A percentile compares a stretch with the other conserved stretches of the same genome.
Conservation (phyloP, 108 stramenopile genomes). For the Tribonema minus region DNA sequence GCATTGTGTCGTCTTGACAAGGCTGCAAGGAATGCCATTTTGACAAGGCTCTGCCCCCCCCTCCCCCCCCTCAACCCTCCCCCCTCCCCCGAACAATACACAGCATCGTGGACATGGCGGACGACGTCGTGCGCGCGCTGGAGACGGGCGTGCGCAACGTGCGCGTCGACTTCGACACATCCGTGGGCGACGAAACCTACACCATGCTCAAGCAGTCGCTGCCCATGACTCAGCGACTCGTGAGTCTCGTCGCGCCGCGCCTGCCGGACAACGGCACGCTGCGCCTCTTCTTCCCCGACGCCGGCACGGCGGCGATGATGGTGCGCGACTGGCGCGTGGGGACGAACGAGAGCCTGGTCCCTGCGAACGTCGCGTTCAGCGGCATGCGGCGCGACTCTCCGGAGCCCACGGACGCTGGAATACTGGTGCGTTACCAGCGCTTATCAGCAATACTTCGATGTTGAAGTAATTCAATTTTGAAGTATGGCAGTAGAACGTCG, state of each 20-base stretch:
- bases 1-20: too few species aligned
- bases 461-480: too few species aligned
- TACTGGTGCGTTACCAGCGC: too few species aligned
- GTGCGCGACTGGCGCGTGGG: slow-evolving; percentile 71
- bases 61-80: too few species aligned
- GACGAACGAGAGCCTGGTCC: background rate
- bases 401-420: background rate
- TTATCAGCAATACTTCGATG: too few species aligned
- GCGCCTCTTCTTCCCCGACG: slow-evolving; percentile 81
- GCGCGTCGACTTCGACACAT: slow-evolving; percentile 79
- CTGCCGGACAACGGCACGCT: slow-evolving; percentile 40
- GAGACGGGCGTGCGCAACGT: background rate
- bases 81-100: too few species aligned
- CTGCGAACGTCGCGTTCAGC: background rate
- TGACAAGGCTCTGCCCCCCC: too few species aligned
- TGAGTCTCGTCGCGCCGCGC: slow-evolving; percentile 58
- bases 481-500: too few species aligned
- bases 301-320: slow-evolving; percentile 82
- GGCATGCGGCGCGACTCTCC: background rate
- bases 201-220: slow-evolving; percentile 74
- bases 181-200: slow-evolving; percentile 82
- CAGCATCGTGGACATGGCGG: background rate
- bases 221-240: slow-evolving; percentile 78
- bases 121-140: background rate
- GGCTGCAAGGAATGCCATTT: too few species aligned